A percentile compares a stretch with the other conserved stretches of the same genome.
phyloP scores from a whole-genome alignment of 129 eudicot genomes.

The Flaveria trinervia region DNA sequence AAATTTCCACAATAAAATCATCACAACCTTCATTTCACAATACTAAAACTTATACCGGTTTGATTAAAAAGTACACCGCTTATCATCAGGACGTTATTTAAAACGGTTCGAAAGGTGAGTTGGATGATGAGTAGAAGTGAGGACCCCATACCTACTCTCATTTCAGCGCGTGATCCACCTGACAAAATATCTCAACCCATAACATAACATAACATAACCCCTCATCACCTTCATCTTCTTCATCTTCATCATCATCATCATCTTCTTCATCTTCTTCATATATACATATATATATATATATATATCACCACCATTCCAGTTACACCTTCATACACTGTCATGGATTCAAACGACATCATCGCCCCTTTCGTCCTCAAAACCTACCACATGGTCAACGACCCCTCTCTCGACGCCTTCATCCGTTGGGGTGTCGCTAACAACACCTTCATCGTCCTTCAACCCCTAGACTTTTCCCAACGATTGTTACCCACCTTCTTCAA shows the following conservation, averaged over 20 bases:
- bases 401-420: slow-evolving; percentile 50
- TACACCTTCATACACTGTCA: background rate
- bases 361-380: slow-evolving; percentile 87
- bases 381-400: slow-evolving; percentile 82
- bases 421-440: slow-evolving; percentile 66
- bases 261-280: too few relatives aligned
- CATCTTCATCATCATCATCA: background rate
- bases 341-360: slow-evolving; percentile 45
- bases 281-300: background rate
- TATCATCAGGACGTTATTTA: too few relatives aligned
- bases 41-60: too few relatives aligned
- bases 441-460: slow-evolving; percentile 69
- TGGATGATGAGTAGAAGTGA: slow-evolving; percentile 2
- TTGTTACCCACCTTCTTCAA: slow-evolving; percentile 70
- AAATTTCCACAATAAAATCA: too few relatives aligned
- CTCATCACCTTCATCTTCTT: background rate
- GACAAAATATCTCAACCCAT: slow-evolving; percentile 26
- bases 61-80: too few relatives aligned
- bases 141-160: slow-evolving; percentile 20
- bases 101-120: background rate
- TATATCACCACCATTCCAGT: background rate
- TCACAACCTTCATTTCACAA: too few relatives aligned
- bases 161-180: slow-evolving; percentile 23
- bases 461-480: slow-evolving; percentile 58
- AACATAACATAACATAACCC: background rate